These are phyloP conservation scores for Trametes punicea DNA, from an alignment of 768 basidiomycete genomes.

Conservation along the genomic window DNA sequence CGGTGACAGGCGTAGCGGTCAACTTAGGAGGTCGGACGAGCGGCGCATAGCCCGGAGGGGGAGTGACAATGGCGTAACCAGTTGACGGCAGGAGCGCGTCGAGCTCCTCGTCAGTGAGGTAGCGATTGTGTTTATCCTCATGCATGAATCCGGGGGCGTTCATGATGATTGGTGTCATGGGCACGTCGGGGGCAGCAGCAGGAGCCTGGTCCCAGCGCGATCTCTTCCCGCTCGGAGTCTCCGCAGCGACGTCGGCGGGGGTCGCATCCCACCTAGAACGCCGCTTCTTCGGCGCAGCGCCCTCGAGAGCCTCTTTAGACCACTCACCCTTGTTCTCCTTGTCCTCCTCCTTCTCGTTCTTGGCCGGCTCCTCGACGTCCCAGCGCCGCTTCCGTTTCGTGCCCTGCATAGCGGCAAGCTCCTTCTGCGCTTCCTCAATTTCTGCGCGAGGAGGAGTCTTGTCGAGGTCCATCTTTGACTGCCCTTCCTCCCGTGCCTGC, in stretches of 20 bases:
- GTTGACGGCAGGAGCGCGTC: conserved; percentile 81
- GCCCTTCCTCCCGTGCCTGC: conserved; percentile 63
- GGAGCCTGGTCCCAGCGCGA: conserved; percentile 99
- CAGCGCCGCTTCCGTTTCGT: conserved; percentile 76
- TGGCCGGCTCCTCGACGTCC: conserved; percentile 57
- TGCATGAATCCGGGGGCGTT: conserved; percentile 79
- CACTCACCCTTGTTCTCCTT: conserved; percentile 63
- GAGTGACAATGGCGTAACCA: conserved; percentile 90
- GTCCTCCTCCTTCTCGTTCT: conserved; percentile 58
- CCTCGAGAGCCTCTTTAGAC: conserved; percentile 73
- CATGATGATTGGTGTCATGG: conserved; percentile 83
- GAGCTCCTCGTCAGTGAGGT: conserved; percentile 93
- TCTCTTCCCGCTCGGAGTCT: conserved; percentile 67
- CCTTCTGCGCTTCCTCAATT: conserved; percentile 67
- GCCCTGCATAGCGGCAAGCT: conserved; percentile 55
- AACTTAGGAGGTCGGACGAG: conserved; percentile 57
- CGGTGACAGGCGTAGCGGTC: conserved; percentile 45
- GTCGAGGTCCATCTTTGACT: conserved; percentile 85
- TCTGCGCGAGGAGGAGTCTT: conserved; percentile 87
- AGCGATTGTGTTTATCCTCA: conserved; percentile 95
- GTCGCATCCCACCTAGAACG: conserved; percentile 96
- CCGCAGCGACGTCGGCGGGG: conserved; percentile 64
- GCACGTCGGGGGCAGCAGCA: conserved; percentile 52
- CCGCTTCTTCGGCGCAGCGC: conserved; percentile 81
- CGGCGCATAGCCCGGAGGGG: conserved; percentile 91